These are phyloP conservation scores for Cercospora sesami DNA, from an alignment of 2,329 filamentous ascomycete genomes.

Conservation along the genomic window DNA sequence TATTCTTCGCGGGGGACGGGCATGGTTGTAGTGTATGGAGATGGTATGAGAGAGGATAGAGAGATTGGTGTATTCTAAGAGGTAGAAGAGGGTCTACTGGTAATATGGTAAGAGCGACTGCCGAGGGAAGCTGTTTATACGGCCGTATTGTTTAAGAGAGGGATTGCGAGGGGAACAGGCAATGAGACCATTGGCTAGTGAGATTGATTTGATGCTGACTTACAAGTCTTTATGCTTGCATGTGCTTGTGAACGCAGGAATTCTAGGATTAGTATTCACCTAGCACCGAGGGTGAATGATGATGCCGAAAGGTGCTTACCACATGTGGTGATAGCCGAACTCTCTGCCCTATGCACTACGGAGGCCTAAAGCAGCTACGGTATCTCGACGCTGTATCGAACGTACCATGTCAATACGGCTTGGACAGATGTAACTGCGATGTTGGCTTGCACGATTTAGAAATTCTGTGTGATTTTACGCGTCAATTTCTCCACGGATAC, in stretches of 20 bases:
- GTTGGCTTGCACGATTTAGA: no score
- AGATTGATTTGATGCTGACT: background rate
- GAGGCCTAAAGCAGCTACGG: background rate
- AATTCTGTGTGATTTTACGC: no score
- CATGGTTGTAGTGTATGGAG: conserved; percentile 8
- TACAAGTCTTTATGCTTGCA: background rate
- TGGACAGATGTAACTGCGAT: no score
- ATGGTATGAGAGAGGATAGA: no score
- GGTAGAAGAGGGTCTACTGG: no score
- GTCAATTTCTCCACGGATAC: no score
- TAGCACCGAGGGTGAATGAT: background rate
- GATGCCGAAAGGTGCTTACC: background rate
- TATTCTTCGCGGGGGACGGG: conserved; percentile 70
- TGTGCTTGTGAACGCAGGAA: background rate
- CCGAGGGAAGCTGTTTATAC: background rate
- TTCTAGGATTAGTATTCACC: background rate
- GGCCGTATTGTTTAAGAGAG: background rate
- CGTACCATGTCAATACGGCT: background rate
- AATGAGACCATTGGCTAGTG: background rate
- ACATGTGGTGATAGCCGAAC: background rate
- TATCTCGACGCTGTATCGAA: background rate
- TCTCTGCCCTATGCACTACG: background rate
- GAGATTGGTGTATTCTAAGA: no score
- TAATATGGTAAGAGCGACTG: background rate
- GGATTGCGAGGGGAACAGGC: background rate